These are phyloP conservation scores for Cryphonectria nitschkei DNA, from an alignment of 2,329 filamentous ascomycete genomes.

Conservation along the genomic window DNA sequence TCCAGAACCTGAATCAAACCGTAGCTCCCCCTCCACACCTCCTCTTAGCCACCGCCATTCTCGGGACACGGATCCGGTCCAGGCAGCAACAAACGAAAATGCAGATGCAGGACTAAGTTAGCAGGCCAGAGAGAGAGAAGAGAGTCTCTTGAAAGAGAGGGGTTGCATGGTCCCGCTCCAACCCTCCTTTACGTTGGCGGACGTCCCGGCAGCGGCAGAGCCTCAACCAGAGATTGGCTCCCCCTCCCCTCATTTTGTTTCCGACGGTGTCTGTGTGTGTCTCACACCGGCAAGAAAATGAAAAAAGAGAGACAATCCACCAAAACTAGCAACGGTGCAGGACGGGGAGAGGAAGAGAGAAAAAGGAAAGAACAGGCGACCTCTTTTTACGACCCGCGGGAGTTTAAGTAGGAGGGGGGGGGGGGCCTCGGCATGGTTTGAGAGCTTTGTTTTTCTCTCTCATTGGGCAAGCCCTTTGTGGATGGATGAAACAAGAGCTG, in stretches of 20 bases:
- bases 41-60: background rate
- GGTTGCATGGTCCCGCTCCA: background rate
- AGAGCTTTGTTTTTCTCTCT: background rate
- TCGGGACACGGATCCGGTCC: background rate
- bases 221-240: conserved; percentile 8
- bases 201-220: background rate
- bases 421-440: background rate
- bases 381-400: background rate
- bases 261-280: background rate
- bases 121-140: background rate
- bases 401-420: background rate
- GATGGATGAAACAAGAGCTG: background rate
- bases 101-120: background rate
- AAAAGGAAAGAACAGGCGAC: background rate
- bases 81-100: background rate
- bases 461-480: background rate
- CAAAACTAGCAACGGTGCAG: background rate
- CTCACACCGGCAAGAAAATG: background rate
- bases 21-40: background rate
- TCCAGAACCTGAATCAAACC: background rate
- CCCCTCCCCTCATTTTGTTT: background rate
- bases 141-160: background rate
- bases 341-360: background rate
- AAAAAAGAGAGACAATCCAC: background rate
- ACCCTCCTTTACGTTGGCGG: background rate